Evolutionary conservation across 2,329 filamentous ascomycete species (phyloP).

Genomic region (Rhexocercosporidium sp.): DNA sequence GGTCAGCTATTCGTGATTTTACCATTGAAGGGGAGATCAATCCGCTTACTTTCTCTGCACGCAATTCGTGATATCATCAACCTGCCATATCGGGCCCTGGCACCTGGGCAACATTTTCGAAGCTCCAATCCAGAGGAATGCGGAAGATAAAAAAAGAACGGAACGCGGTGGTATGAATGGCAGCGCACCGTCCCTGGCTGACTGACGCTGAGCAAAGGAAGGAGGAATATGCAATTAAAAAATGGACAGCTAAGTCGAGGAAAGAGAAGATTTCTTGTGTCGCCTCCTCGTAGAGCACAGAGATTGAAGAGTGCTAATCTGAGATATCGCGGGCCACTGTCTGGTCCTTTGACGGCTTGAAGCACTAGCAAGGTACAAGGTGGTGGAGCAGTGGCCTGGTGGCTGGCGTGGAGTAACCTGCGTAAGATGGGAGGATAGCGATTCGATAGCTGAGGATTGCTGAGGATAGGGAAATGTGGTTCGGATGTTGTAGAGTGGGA

Average conservation of each 20-base stretch:
- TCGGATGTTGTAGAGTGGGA: neutral
- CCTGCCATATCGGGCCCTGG: conserved; percentile 54
- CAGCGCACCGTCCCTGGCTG: neutral
- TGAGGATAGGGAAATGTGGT: neutral
- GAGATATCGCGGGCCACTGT: conserved; percentile 9
- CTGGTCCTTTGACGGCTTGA: neutral
- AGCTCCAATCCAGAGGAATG: neutral
- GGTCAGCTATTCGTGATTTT: conserved; percentile 26
- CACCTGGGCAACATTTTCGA: conserved; percentile 38
- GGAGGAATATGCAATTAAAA: neutral
- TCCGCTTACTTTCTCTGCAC: conserved; percentile 69
- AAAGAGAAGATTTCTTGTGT: neutral
- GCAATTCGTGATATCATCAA: conserved; percentile 68
- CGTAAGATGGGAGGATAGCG: neutral
- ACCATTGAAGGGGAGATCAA: neutral
- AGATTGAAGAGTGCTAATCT: neutral
- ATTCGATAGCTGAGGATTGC: neutral
- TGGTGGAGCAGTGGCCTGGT: neutral
- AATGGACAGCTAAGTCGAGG: neutral
- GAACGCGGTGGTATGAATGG: neutral
- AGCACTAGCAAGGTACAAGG: conserved; percentile 7
- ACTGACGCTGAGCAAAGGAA: neutral
- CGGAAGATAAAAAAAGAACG: neutral
- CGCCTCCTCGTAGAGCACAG: neutral
- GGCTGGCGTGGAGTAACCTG: no score